These are phyloP conservation scores for Rosa multiflora DNA, from an alignment of 306 rosid genomes.

Conservation along the genomic window DNA sequence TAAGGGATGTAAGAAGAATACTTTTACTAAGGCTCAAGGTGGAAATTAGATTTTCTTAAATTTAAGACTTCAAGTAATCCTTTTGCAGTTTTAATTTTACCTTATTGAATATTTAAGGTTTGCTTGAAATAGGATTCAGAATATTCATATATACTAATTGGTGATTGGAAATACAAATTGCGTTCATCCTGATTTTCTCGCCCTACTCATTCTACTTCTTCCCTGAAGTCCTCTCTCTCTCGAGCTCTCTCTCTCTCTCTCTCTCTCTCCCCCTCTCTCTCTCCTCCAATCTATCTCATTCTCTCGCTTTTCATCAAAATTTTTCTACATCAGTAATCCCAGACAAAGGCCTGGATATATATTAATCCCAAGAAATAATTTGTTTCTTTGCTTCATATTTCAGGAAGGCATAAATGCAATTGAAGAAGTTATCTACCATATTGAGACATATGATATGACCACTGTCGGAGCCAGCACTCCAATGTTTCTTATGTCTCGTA, in stretches of 20 bases:
- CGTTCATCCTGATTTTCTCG: background rate
- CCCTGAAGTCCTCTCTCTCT: no score
- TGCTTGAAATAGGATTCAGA: background rate
- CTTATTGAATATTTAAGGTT: background rate
- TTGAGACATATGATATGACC: slow-evolving; percentile 95
- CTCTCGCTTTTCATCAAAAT: background rate
- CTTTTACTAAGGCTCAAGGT: slow-evolving; percentile 5
- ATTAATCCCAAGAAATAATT: background rate
- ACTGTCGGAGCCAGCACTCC: slow-evolving; percentile 97
- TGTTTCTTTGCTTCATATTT: slow-evolving; percentile 27
- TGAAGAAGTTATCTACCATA: slow-evolving; percentile 94
- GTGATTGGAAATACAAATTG: background rate
- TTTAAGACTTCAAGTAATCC: background rate
- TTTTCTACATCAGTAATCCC: background rate
- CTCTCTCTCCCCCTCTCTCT: no score
- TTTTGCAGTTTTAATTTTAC: background rate
- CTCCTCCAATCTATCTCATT: background rate
- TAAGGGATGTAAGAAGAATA: background rate
- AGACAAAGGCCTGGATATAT: slow-evolving; percentile 1
- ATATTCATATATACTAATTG: background rate
- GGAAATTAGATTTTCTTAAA: background rate
- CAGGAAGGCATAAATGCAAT: slow-evolving; percentile 99
- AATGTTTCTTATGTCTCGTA: slow-evolving; percentile 98
- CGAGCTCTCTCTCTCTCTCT: no score
- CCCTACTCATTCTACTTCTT: background rate